phyloP scores from a whole-genome alignment of 208 protist species.

The Spongospora subterranea region DNA sequence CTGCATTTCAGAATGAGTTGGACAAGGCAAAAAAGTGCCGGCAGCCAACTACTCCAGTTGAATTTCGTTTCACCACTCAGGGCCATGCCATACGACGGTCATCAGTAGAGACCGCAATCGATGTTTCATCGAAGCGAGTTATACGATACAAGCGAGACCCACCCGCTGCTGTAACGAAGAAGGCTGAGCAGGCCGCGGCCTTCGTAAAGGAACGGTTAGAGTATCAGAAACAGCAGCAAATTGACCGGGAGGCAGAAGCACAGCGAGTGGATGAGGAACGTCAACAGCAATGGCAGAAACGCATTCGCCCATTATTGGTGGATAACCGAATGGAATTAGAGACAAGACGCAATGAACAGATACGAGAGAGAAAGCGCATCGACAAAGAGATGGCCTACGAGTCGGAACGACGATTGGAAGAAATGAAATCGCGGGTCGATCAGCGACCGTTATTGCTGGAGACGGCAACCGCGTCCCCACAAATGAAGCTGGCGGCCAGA shows the following conservation, averaged over 20 bases:
- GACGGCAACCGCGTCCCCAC: background rate
- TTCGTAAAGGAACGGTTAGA: background rate
- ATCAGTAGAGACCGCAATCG: background rate
- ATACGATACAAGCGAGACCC: background rate
- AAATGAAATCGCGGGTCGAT: background rate
- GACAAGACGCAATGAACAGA: background rate
- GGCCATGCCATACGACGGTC: background rate
- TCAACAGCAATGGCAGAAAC: background rate
- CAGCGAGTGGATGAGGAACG: background rate
- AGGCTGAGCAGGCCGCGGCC: background rate
- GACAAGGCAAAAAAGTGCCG: background rate
- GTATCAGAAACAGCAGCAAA: background rate
- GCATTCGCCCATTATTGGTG: background rate
- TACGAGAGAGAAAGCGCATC: background rate
- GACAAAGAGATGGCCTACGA: background rate
- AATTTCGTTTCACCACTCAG: background rate
- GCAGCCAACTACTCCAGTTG: background rate
- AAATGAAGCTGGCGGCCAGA: background rate
- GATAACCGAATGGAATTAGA: background rate
- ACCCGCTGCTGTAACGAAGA: background rate
- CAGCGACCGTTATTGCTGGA: constrained; percentile 22
- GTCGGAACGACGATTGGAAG: background rate
- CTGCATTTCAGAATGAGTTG: background rate
- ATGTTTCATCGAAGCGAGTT: background rate
- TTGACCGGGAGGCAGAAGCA: background rate